Evolutionary conservation across 2,329 filamentous ascomycete genomes (phyloP).

Genomic region (Colletotrichum sp.): DNA sequence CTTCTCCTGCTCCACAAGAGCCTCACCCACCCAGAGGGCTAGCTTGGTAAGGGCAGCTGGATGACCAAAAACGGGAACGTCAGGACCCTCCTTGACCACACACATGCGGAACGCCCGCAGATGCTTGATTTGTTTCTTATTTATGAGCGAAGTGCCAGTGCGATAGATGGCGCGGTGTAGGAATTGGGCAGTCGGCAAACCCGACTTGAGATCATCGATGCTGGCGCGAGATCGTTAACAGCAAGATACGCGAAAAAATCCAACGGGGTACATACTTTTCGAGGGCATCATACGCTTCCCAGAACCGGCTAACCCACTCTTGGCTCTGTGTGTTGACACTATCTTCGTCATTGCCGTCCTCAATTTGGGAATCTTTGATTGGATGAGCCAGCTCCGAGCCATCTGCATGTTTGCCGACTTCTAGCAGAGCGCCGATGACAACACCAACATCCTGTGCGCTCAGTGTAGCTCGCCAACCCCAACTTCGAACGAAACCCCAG

Average conservation of each 20-base stretch:
- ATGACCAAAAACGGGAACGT: constrained; percentile 90
- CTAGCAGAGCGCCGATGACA: constrained; percentile 87
- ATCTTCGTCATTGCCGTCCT: constrained; percentile 49
- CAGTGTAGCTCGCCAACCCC: constrained; percentile 96
- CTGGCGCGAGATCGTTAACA: constrained; percentile 51
- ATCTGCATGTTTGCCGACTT: constrained; percentile 74
- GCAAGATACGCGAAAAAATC: constrained; percentile 49
- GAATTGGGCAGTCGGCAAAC: constrained; percentile 84
- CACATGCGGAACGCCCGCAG: constrained; percentile 93
- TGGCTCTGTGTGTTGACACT: constrained; percentile 57
- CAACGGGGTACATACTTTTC: constrained; percentile 60
- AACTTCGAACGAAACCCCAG: constrained; percentile 96
- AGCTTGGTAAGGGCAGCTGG: constrained; percentile 92
- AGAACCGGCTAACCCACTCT: constrained; percentile 72
- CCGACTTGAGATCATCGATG: constrained; percentile 76
- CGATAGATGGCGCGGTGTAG: constrained; percentile 92
- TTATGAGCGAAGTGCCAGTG: constrained; percentile 88
- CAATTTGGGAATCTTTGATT: constrained; percentile 35
- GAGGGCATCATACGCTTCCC: constrained; percentile 75
- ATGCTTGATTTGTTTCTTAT: constrained; percentile 93
- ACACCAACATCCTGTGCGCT: constrained; percentile 95
- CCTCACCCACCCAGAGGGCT: constrained; percentile 92
- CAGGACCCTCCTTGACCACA: constrained; percentile 92
- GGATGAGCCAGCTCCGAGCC: constrained; percentile 33
- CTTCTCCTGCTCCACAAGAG: constrained; percentile 86